These are phyloP conservation scores for Lachancea mirantina DNA, from an alignment of 805 yeast species.

Conservation along the genomic window DNA sequence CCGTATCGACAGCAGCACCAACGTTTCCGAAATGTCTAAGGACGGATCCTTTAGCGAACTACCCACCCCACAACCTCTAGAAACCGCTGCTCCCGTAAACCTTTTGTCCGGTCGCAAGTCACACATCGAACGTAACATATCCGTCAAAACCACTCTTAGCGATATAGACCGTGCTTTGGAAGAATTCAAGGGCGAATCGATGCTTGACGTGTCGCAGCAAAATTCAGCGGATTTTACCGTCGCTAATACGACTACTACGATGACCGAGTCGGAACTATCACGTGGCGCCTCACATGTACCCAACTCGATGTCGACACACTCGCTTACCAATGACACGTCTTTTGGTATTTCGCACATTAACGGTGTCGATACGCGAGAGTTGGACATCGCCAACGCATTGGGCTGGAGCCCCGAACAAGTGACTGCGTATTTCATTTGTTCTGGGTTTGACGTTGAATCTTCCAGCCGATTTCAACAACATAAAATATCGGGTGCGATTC, in stretches of 20 bases:
- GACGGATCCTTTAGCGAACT: constrained; percentile 21
- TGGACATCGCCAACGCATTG: constrained; percentile 44
- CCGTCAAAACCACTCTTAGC: constrained; percentile 49
- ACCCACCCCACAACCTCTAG: constrained; percentile 24
- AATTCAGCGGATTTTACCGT: constrained; percentile 2
- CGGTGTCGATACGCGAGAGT: constrained; percentile 24
- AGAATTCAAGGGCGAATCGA: constrained; percentile 42
- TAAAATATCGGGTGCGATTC: constrained; percentile 79
- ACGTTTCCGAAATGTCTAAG: constrained; percentile 13
- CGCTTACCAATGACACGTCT: constrained; percentile 14
- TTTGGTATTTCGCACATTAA: constrained; percentile 11
- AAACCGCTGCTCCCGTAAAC: constrained; percentile 18
- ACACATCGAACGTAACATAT: constrained; percentile 28
- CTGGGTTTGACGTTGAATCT: constrained; percentile 69
- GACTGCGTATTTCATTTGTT: constrained; percentile 58
- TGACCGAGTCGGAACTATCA: constrained; percentile 12
- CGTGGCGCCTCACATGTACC: too few relatives aligned
- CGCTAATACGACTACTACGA: constrained; percentile 4
- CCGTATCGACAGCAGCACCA: constrained; percentile 14
- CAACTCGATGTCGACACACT: constrained; percentile 12
- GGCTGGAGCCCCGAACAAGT: constrained; percentile 88
- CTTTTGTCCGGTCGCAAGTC: constrained; percentile 1
- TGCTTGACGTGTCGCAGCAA: constrained; percentile 1
- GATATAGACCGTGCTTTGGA: constrained; percentile 70
- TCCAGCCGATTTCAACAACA: constrained; percentile 79